phyloP scores from a whole-genome alignment of 2,329 filamentous ascomycete species.

The Pseudogymnoascus destructans region DNA sequence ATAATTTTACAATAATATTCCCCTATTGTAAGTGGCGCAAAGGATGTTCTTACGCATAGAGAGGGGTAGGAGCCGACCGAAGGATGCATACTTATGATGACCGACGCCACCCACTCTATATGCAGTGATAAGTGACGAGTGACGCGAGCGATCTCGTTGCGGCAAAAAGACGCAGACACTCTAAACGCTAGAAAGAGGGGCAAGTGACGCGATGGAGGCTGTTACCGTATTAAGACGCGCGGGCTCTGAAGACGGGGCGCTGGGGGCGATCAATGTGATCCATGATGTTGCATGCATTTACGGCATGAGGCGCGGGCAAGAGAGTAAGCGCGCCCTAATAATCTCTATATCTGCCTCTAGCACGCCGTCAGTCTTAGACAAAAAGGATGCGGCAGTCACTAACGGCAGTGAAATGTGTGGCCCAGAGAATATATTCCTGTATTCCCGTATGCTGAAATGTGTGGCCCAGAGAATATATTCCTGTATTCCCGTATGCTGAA shows the following conservation, averaged over 20 bases:
- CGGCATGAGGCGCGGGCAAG: neutral
- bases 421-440: neutral
- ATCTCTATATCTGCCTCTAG: neutral
- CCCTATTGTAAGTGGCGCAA: neutral
- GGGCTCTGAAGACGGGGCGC: neutral
- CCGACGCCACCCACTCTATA: neutral
- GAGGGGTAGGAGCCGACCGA: no score
- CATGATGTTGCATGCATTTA: neutral
- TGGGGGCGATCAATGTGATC: neutral
- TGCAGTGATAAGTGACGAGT: neutral
- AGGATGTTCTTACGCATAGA: neutral
- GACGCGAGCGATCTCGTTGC: neutral
- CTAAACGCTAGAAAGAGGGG: neutral
- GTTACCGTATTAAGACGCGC: neutral
- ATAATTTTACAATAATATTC: constrained; percentile 2
- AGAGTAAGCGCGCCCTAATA: neutral
- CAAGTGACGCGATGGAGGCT: neutral
- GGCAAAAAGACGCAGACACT: neutral
- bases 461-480: neutral
- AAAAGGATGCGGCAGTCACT: neutral
- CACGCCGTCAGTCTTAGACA: neutral
- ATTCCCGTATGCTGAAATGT: neutral
- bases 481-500: neutral
- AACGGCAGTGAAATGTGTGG: neutral
- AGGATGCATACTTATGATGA: neutral